Evolutionary conservation across 1,284 basidiomycete species (phyloP).

Genomic region (Austropuccinia psidii): DNA sequence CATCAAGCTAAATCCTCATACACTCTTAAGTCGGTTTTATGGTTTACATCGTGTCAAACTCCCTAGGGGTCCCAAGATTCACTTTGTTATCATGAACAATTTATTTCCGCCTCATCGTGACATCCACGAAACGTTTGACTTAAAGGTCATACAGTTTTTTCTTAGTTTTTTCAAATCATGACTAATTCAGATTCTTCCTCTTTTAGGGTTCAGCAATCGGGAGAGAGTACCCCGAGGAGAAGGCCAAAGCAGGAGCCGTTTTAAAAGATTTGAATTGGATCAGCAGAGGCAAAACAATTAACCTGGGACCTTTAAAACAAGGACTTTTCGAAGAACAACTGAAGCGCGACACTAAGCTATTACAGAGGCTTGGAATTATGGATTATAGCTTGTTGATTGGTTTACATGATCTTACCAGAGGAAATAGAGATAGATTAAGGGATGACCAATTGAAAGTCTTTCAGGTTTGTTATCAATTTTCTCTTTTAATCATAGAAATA

Average conservation of each 20-base stretch:
- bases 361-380: slow-evolving; percentile 81
- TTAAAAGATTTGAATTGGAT: slow-evolving; percentile 98
- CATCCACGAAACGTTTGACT: slow-evolving; percentile 93
- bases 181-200: neutral
- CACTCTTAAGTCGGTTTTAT: slow-evolving; percentile 86
- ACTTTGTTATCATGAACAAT: slow-evolving; percentile 99
- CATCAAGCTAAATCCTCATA: slow-evolving; percentile 84
- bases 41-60: slow-evolving; percentile 95
- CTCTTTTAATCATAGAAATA: slow-evolving; percentile 21
- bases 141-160: slow-evolving; percentile 67
- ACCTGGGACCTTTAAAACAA: slow-evolving; percentile 88
- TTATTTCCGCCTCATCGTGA: slow-evolving; percentile 95
- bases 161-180: too few species aligned
- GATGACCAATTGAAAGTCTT: slow-evolving; percentile 85
- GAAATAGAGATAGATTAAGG: slow-evolving; percentile 82
- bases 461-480: slow-evolving; percentile 56
- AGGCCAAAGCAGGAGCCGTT: slow-evolving; percentile 72
- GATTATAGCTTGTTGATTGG: slow-evolving; percentile 93
- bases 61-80: slow-evolving; percentile 85
- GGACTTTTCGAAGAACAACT: slow-evolving; percentile 84
- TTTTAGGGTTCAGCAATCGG: slow-evolving; percentile 74
- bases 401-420: slow-evolving; percentile 81
- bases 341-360: slow-evolving; percentile 71
- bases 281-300: slow-evolving; percentile 64
- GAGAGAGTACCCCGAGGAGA: slow-evolving; percentile 74